Evolutionary conservation across 768 basidiomycete species (phyloP).

Genomic region (Tremella fuciformis): DNA sequence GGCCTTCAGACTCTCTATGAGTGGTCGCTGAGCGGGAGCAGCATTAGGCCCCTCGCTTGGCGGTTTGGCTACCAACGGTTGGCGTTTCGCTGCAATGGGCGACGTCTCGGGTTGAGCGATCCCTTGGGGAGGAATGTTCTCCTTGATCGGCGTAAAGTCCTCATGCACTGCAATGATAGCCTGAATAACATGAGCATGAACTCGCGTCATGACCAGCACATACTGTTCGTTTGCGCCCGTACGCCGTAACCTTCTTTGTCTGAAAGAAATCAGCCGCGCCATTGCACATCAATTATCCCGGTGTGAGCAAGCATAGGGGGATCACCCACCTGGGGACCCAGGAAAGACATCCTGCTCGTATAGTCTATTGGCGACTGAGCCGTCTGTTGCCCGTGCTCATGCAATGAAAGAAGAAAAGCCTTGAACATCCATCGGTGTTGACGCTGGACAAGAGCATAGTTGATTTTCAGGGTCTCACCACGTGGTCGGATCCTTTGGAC

Average conservation of each 20-base stretch:
- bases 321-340: slow-evolving; percentile 29
- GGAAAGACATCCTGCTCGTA: slow-evolving; percentile 21
- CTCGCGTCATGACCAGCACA: slow-evolving; percentile 5
- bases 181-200: slow-evolving; percentile 3
- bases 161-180: slow-evolving; percentile 43
- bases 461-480: not conserved
- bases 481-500: too few relatives aligned
- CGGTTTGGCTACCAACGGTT: slow-evolving; percentile 26
- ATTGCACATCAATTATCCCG: too few relatives aligned
- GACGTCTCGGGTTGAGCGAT: not conserved
- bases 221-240: slow-evolving; percentile 42
- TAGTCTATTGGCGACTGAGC: not conserved
- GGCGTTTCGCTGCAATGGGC: slow-evolving; percentile 13
- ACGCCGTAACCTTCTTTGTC: slow-evolving; percentile 36
- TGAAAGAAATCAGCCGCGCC: slow-evolving; percentile 11
- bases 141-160: slow-evolving; percentile 21
- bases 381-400: not conserved
- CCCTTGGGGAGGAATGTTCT: slow-evolving; percentile 1
- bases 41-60: slow-evolving; percentile 6
- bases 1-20: not conserved
- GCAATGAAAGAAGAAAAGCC: not conserved
- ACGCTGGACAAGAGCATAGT: not conserved
- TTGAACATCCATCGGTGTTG: slow-evolving; percentile 12
- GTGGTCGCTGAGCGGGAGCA: not conserved
- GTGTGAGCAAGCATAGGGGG: not conserved